Base-by-base conservation (phyloP, 805 yeast genomes). In the Clavispora phyllophila region DNA sequence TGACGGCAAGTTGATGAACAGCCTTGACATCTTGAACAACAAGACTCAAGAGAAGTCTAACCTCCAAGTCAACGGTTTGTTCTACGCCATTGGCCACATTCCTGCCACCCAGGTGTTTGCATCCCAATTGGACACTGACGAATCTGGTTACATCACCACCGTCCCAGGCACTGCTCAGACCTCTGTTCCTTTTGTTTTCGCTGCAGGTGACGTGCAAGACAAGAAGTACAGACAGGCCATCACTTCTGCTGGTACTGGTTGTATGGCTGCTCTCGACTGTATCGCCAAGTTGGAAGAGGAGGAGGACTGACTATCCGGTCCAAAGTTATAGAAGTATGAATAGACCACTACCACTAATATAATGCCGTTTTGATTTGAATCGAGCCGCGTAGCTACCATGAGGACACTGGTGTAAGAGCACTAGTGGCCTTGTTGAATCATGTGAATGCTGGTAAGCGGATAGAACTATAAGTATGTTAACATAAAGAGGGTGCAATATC, bases 191-290 rank as follows among this genome's bases (percentile, higher is more conserved):
- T 98, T 97, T 63, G 87, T 93, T 48, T 93, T 85, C 56, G 99
- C 99, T 47, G 99, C 99, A 46, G 99, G 99, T 70, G 99, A 93
- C 62, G 99, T 93, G 44, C 99, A 93, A 71, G 99, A 93, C 70
- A 84, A 87, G 67, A 80, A 79, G 64, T 93, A 91, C 71, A 87
- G 99, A 81, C 99, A 93, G 75, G 99, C 99, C 45, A 88, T 93
- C 62, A 93, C 99, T 33, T 89, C 97, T 65, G 99, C 99, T n/a
- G 99, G 99, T 61, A 78, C 96, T 50, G 99, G 99, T 50, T 93
- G 99, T 77, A 91, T 90, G 97, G 99, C 99, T 58, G 99, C 96
- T 47, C 78, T 93, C 48, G 98, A 93, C 59, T 87, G 91, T 60
- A 48, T 53, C 28, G 46, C 47, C 34, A 49, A 49, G 47, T 46